Percentiles rank a stretch among this genome's conserved stretches.
phyloP scores from a whole-genome alignment of 1,139 yeast species.

The Blastobotrys petasosporus region DNA sequence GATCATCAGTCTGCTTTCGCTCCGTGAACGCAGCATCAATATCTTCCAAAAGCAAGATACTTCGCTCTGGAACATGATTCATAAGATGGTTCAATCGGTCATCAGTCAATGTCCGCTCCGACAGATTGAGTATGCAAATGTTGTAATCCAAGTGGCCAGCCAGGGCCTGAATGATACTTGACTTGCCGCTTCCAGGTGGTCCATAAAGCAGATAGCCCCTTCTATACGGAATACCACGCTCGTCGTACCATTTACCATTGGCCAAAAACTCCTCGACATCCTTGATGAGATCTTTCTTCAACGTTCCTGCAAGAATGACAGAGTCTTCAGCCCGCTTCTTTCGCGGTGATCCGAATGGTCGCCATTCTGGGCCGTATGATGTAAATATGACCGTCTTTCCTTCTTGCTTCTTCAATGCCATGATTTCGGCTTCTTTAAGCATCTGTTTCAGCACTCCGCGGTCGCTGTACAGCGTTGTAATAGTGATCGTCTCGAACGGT shows the following conservation, averaged over 20 bases:
- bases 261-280: constrained; percentile 77
- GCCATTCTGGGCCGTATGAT: constrained; percentile 98
- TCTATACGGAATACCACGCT: constrained; percentile 94
- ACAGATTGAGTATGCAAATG: constrained; percentile 83
- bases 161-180: constrained; percentile 90
- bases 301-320: constrained; percentile 74
- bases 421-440: constrained; percentile 72
- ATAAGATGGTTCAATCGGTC: constrained; percentile 89
- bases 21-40: constrained; percentile 92
- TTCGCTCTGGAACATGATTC: constrained; percentile 92
- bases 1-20: constrained; percentile 71
- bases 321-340: constrained; percentile 78
- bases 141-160: constrained; percentile 96
- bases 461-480: constrained; percentile 85
- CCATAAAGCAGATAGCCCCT: constrained; percentile 92
- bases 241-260: constrained; percentile 88
- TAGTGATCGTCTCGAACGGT: constrained; percentile 91
- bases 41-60: constrained; percentile 80
- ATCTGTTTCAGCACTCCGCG: constrained; percentile 64
- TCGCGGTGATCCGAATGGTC: constrained; percentile 96
- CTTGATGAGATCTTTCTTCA: constrained; percentile 54
- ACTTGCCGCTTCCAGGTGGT: constrained; percentile 97
- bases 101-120: constrained; percentile 88
- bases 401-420: constrained; percentile 78
- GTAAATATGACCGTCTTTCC: constrained; percentile 93